Conservation (phyloP, 768 basidiomycete genomes). For the Rhodosporidiobolus sp. region DNA sequence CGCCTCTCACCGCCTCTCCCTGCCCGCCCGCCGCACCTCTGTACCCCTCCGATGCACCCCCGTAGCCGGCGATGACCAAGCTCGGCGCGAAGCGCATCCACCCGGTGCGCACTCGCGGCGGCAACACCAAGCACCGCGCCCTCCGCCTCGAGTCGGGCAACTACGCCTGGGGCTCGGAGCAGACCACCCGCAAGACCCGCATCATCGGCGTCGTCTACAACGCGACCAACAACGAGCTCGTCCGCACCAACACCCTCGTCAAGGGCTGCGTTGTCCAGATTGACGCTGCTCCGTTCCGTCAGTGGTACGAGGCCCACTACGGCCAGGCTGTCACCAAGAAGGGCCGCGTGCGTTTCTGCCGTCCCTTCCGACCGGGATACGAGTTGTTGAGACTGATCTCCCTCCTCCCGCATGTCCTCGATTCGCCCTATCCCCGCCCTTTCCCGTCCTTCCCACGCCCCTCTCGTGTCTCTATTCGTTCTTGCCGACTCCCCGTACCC, state of each 20-base stretch:
- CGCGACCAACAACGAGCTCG: constrained; percentile 98
- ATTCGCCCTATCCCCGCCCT: not conserved
- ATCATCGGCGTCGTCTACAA: constrained; percentile 98
- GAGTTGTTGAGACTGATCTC: not conserved
- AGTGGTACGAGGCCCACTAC: constrained; percentile 99
- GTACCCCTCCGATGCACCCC: constrained; percentile 46
- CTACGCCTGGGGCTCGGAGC: constrained; percentile 98
- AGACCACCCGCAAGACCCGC: constrained; percentile 89
- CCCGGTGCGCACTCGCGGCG: constrained; percentile 90
- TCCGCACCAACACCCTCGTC: constrained; percentile 98
- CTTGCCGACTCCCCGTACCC: not conserved
- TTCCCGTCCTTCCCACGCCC: not conserved
- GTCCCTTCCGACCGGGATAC: too few relatives aligned
- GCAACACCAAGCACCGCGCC: constrained; percentile 91
- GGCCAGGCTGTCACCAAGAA: constrained; percentile 91
- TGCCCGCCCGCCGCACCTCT: too few relatives aligned
- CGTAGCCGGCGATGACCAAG: constrained; percentile 96
- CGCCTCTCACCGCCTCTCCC: too few relatives aligned
- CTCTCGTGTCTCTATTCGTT: not conserved
- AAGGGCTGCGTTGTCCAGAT: constrained; percentile 94
- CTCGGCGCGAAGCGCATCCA: constrained; percentile 93
- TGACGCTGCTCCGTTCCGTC: constrained; percentile 97
- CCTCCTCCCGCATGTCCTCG: constrained; percentile 4
- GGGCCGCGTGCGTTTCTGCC: constrained; percentile 41
- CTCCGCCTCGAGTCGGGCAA: constrained; percentile 95